Evolutionary conservation across 371 early-diverging fungal genomes (phyloP).

Genomic region (Coemansia sp.): DNA sequence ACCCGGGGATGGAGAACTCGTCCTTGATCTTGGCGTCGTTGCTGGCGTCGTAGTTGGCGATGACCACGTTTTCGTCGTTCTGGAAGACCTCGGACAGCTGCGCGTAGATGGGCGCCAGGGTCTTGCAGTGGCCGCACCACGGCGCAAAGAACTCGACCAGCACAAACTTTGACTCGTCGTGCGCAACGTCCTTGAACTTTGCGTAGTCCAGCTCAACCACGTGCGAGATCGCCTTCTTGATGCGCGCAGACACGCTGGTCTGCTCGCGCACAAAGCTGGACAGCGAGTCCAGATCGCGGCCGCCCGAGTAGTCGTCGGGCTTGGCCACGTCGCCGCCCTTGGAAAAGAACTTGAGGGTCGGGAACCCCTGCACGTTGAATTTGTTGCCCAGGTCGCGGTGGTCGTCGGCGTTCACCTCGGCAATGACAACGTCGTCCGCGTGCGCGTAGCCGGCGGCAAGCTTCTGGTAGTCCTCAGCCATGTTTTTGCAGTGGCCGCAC

Average conservation of each 20-base stretch:
- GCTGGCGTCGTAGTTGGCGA: constrained; percentile 89
- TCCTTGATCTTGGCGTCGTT: constrained; percentile 54
- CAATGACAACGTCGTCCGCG: constrained; percentile 76
- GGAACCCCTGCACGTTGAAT: constrained; percentile 81
- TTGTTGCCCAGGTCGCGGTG: constrained; percentile 67
- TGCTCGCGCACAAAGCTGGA: constrained; percentile 73
- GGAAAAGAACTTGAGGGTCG: constrained; percentile 93
- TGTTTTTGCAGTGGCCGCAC: constrained; percentile 84
- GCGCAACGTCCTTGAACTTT: constrained; percentile 70
- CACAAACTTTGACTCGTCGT: constrained; percentile 87
- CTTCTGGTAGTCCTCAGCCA: constrained; percentile 70
- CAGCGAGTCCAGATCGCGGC: constrained; percentile 79
- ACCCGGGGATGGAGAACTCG: constrained; percentile 71
- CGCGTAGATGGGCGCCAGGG: constrained; percentile 83
- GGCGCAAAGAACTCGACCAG: constrained; percentile 93
- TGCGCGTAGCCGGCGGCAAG: constrained; percentile 74
- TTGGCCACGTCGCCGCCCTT: constrained; percentile 64
- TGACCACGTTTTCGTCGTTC: constrained; percentile 60
- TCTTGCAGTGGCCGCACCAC: constrained; percentile 96
- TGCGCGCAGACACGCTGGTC: constrained; percentile 67
- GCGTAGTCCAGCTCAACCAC: constrained; percentile 67
- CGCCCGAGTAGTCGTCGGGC: constrained; percentile 77
- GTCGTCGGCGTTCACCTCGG: constrained; percentile 90
- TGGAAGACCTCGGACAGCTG: constrained; percentile 63
- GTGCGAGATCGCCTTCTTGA: constrained; percentile 61